phyloP scores from a whole-genome alignment of 192 early-diverging fungal species.

The Glomus cerebriforme region DNA sequence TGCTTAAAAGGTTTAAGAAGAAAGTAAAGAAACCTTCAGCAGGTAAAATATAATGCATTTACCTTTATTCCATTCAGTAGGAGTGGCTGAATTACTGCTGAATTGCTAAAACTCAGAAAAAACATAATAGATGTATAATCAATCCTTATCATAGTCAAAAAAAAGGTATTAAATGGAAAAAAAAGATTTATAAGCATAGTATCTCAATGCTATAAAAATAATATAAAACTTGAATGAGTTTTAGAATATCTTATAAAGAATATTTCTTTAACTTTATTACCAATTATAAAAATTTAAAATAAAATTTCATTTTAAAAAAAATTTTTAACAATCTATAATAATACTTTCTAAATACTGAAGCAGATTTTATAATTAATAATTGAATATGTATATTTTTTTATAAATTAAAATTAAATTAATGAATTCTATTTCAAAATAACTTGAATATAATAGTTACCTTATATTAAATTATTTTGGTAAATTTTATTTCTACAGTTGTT shows the following conservation, averaged over 20 bases:
- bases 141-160: neutral
- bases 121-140: neutral
- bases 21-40: slow-evolving; percentile 9
- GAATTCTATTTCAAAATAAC: no score
- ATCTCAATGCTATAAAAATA: slow-evolving; percentile 12
- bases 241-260: neutral
- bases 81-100: neutral
- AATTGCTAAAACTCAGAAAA: neutral
- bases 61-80: no score
- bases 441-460: no score
- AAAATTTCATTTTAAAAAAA: no score
- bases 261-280: neutral
- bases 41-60: neutral
- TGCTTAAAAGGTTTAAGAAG: neutral
- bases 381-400: no score
- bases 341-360: slow-evolving; percentile 11
- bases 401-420: no score
- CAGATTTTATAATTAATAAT: no score
- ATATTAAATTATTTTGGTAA: no score
- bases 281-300: no score
- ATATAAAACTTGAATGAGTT: neutral
- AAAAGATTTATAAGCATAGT: neutral
- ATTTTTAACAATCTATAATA: neutral
- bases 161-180: neutral
- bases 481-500: no score